phyloP scores from a whole-genome alignment of 345 rosid species.

The Litchi chinensis region DNA sequence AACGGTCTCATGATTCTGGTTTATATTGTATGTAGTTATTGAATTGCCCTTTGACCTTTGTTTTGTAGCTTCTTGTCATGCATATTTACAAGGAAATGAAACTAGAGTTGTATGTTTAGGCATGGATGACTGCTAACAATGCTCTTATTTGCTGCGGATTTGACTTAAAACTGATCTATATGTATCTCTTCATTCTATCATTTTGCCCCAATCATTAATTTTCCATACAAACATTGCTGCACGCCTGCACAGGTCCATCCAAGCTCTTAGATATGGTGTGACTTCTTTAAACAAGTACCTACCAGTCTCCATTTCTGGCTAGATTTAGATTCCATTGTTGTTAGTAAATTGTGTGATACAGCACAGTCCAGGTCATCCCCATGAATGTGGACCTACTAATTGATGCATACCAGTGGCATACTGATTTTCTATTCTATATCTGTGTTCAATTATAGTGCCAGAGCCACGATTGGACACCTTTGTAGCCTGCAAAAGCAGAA shows the following conservation, averaged over 20 bases:
- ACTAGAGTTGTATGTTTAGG: not conserved
- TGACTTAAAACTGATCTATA: not conserved
- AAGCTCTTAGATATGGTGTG: not conserved
- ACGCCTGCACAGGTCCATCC: not conserved
- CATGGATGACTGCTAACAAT: not conserved
- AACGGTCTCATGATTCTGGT: not conserved
- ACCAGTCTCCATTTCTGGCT: not conserved
- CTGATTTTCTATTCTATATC: not conserved
- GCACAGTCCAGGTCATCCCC: not conserved
- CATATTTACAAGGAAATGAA: not conserved
- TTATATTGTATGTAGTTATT: not conserved
- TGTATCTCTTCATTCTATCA: not conserved
- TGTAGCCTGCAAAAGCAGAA: constrained; percentile 65
- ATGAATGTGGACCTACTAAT: not conserved
- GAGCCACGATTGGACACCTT: constrained; percentile 69
- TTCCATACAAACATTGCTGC: not conserved
- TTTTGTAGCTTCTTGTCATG: not conserved
- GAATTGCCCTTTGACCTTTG: not conserved
- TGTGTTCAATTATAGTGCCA: constrained; percentile 43
- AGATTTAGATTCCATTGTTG: not conserved
- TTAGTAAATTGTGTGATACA: not conserved
- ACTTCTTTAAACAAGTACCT: not conserved
- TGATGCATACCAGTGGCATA: not conserved
- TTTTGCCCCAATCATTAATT: not conserved
- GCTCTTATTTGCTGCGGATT: too few species aligned